These are phyloP conservation scores for Amaranthus cruentus DNA, from an alignment of 148 eudicot genomes.

Conservation along the genomic window DNA sequence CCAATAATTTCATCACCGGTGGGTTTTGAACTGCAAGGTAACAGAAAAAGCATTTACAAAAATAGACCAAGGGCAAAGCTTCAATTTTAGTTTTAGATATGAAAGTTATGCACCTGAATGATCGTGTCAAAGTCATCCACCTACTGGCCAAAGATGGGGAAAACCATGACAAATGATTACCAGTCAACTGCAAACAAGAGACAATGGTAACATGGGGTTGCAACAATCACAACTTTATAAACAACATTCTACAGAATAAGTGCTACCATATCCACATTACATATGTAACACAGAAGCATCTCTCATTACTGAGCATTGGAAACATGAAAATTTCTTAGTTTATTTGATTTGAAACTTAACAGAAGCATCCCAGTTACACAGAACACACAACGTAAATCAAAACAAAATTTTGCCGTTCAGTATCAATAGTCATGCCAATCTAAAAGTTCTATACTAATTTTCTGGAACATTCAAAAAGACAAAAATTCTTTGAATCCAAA, in stretches of 20 bases:
- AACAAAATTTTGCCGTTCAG: no score
- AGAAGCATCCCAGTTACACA: no score
- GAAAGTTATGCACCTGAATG: slow-evolving; percentile 32
- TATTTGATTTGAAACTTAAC: no score
- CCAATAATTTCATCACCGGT: slow-evolving; percentile 48
- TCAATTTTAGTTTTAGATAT: neutral
- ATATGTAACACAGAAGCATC: neutral
- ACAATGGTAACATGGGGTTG: neutral
- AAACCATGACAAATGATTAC: slow-evolving; percentile 21
- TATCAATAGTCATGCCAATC: no score
- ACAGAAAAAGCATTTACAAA: slow-evolving; percentile 1
- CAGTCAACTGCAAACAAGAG: slow-evolving; percentile 26
- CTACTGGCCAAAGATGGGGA: slow-evolving; percentile 16
- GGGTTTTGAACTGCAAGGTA: slow-evolving; percentile 36
- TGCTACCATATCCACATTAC: neutral
- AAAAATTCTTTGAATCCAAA: no score
- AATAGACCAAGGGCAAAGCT: neutral
- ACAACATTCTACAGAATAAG: neutral
- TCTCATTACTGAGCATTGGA: neutral
- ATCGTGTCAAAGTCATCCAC: slow-evolving; percentile 30
- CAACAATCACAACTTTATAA: neutral
- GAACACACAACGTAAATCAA: no score
- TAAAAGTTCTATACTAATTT: no score
- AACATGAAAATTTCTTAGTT: no score
- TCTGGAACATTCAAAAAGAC: no score